Evolutionary conservation across 176 grass and related monocot species (phyloP).

Genomic region (Microstegium vimineum): DNA sequence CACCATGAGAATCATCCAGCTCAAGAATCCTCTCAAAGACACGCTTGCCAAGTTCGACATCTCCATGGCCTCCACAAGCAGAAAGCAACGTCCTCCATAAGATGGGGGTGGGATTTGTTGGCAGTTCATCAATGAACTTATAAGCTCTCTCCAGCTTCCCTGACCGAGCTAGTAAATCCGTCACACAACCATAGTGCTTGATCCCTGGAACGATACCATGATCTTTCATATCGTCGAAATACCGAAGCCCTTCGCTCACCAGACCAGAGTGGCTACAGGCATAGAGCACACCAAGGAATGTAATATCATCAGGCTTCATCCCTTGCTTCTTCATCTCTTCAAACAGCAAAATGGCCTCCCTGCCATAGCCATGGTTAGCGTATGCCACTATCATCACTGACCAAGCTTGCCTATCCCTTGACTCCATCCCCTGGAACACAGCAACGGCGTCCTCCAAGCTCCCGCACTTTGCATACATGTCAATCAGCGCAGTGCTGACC

Average conservation of each 20-base stretch:
- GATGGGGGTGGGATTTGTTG: slow-evolving; percentile 60
- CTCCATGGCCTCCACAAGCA: slow-evolving; percentile 50
- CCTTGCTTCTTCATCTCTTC: slow-evolving; percentile 62
- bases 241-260: slow-evolving; percentile 59
- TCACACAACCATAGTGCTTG: slow-evolving; percentile 75
- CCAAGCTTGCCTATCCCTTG: slow-evolving; percentile 66
- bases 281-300: slow-evolving; percentile 59
- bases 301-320: slow-evolving; percentile 58
- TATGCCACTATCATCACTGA: slow-evolving; percentile 69
- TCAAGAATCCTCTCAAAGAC: slow-evolving; percentile 72
- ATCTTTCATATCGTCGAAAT: slow-evolving; percentile 53
- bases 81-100: slow-evolving; percentile 71
- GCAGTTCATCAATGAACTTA: slow-evolving; percentile 55
- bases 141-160: slow-evolving; percentile 61
- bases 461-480: slow-evolving; percentile 82
- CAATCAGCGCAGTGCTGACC: slow-evolving; percentile 59
- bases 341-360: slow-evolving; percentile 46
- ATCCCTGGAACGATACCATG: slow-evolving; percentile 49
- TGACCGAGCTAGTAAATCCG: slow-evolving; percentile 63
- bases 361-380: slow-evolving; percentile 50
- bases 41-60: slow-evolving; percentile 36
- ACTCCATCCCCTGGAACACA: slow-evolving; percentile 56
- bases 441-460: slow-evolving; percentile 64
- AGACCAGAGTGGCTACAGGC: slow-evolving; percentile 73
- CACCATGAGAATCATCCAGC: slow-evolving; percentile 73